phyloP scores from a whole-genome alignment of 176 grass and related monocot genomes.

The Rhipidocladum racemiflorum region DNA sequence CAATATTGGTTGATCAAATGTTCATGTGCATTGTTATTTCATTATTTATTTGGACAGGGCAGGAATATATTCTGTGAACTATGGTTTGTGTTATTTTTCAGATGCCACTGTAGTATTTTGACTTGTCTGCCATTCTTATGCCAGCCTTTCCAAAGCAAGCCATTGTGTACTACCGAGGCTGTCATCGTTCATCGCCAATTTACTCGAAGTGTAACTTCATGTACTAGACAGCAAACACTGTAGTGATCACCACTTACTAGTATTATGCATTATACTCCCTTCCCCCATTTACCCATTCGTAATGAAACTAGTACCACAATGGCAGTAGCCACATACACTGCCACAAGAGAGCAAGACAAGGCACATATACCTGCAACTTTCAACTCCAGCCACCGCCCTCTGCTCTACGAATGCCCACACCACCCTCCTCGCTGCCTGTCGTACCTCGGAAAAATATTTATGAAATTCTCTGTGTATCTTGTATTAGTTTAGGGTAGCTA shows the following conservation, averaged over 20 bases:
- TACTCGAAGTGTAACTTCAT: background rate
- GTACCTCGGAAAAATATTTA: too few relatives aligned
- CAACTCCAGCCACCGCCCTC: constrained; percentile 59
- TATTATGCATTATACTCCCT: background rate
- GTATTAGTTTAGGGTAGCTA: too few relatives aligned
- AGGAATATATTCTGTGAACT: background rate
- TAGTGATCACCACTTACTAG: background rate
- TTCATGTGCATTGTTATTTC: background rate
- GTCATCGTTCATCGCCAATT: background rate
- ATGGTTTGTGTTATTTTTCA: background rate
- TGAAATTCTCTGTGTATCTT: too few relatives aligned
- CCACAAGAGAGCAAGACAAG: constrained; percentile 14
- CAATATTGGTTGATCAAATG: background rate
- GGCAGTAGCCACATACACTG: background rate
- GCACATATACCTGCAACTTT: constrained; percentile 80
- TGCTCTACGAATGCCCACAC: constrained; percentile 62
- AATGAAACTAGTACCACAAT: background rate
- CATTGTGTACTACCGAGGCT: background rate
- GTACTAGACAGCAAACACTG: background rate
- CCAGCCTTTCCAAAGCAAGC: too few relatives aligned
- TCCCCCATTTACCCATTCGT: background rate
- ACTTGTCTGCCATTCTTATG: too few relatives aligned
- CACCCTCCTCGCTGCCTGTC: constrained; percentile 57
- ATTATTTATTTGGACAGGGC: background rate
- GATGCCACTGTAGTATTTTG: background rate